A percentile compares a stretch with the other conserved stretches of the same genome.
Evolutionary conservation across 2,329 filamentous ascomycete genomes (phyloP).

Genomic region (Hypoxylon sp.): DNA sequence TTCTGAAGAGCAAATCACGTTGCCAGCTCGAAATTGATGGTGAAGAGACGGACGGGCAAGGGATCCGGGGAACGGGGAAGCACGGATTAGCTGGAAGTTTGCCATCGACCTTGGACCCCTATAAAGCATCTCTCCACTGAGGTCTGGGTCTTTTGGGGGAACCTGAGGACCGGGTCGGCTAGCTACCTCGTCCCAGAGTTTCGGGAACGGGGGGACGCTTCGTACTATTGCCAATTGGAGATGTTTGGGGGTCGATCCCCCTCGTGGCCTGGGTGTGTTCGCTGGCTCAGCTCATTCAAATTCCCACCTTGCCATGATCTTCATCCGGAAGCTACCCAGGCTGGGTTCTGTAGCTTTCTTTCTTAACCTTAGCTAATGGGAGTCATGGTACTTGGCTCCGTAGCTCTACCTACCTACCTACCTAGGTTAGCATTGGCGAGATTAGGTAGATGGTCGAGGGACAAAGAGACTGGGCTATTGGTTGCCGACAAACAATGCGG

Average conservation of each 20-base stretch:
- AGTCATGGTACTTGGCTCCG: no score
- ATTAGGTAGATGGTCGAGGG: constrained; percentile 2
- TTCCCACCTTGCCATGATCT: not conserved
- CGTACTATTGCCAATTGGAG: constrained; percentile 1
- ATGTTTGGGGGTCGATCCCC: constrained; percentile 20
- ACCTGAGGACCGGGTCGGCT: not conserved
- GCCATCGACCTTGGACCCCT: not conserved
- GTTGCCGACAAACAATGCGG: not conserved
- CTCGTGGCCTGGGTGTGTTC: constrained; percentile 20
- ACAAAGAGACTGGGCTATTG: constrained; percentile 7
- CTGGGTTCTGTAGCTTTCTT: no score
- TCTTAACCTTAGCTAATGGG: no score
- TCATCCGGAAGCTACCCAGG: no score
- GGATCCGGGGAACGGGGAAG: not conserved
- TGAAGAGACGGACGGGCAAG: no score
- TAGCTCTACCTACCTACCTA: no score
- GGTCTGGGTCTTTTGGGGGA: constrained; percentile 7
- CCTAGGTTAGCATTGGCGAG: no score
- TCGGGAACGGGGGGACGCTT: constrained; percentile 25
- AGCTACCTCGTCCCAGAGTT: constrained; percentile 18
- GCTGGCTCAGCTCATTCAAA: constrained; percentile 11
- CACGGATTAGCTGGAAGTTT: constrained; percentile 6
- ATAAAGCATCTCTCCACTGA: no score
- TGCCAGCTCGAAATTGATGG: not conserved
- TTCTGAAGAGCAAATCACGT: not conserved